Evolutionary conservation across 768 basidiomycete species (phyloP).

Genomic region (Xanthoconium purpureum): DNA sequence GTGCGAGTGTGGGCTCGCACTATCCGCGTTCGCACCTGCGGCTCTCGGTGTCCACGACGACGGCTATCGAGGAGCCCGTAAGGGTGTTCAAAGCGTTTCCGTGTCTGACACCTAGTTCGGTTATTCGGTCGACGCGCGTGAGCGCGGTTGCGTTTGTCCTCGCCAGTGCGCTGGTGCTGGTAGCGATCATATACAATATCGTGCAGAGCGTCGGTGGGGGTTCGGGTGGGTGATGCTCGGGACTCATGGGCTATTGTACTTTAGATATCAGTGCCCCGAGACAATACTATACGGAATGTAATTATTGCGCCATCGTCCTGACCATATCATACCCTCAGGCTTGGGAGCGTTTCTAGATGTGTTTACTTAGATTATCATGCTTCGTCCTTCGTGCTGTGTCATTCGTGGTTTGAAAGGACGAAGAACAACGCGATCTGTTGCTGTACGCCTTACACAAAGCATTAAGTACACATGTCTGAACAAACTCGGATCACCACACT

Average conservation of each 20-base stretch:
- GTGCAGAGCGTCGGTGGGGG: neutral
- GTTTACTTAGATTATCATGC: neutral
- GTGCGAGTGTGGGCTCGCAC: too few relatives aligned
- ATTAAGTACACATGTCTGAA: too few relatives aligned
- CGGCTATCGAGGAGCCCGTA: neutral
- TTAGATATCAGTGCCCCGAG: too few relatives aligned
- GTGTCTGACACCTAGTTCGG: constrained; percentile 1
- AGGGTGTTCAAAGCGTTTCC: constrained; percentile 18
- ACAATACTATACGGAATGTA: too few relatives aligned
- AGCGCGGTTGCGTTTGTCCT: constrained; percentile 4
- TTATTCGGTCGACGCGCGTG: constrained; percentile 10
- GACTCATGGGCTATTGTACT: too few relatives aligned
- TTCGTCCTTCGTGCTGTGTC: too few relatives aligned
- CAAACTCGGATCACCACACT: too few relatives aligned
- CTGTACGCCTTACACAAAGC: too few relatives aligned
- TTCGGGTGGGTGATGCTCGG: neutral
- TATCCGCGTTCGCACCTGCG: neutral
- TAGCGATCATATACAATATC: constrained; percentile 17
- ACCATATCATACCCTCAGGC: too few relatives aligned
- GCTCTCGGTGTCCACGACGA: neutral
- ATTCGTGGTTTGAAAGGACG: too few relatives aligned
- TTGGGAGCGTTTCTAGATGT: neutral
- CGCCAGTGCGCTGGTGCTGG: constrained; percentile 11
- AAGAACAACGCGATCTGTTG: too few relatives aligned
- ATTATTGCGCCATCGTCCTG: too few relatives aligned